Conservation (phyloP, 257 asterid species). For the Solanum habrochaites region DNA sequence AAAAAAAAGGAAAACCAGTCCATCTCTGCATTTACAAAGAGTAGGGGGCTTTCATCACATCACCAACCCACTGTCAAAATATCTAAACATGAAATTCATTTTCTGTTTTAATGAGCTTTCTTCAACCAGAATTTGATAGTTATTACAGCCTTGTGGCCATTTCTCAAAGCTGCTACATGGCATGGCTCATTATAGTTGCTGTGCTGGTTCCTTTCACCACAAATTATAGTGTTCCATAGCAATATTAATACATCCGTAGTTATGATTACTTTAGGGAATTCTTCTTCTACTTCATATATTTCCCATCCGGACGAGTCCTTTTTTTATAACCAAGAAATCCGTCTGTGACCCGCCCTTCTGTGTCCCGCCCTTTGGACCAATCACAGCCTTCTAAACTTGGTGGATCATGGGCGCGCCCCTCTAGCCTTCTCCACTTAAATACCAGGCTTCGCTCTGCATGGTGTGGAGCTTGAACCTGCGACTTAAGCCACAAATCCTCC, state of each 20-base stretch:
- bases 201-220: neutral
- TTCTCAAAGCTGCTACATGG: neutral
- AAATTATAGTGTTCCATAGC: neutral
- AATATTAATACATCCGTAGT: neutral
- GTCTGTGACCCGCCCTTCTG: neutral
- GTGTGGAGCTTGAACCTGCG: neutral
- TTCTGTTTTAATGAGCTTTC: neutral
- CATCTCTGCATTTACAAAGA: neutral
- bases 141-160: neutral
- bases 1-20: neutral
- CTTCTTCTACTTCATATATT: neutral
- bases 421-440: neutral
- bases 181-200: neutral
- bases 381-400: neutral
- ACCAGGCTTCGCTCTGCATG: neutral
- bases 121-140: neutral
- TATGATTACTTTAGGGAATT: neutral
- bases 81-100: neutral
- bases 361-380: neutral
- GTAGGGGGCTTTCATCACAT: neutral
- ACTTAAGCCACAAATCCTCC: neutral
- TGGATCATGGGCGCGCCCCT: neutral
- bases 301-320: neutral
- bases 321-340: neutral
- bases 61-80: neutral